Evolutionary conservation across 2,329 filamentous ascomycete species (phyloP).

Genomic region (Penicillium sp.): DNA sequence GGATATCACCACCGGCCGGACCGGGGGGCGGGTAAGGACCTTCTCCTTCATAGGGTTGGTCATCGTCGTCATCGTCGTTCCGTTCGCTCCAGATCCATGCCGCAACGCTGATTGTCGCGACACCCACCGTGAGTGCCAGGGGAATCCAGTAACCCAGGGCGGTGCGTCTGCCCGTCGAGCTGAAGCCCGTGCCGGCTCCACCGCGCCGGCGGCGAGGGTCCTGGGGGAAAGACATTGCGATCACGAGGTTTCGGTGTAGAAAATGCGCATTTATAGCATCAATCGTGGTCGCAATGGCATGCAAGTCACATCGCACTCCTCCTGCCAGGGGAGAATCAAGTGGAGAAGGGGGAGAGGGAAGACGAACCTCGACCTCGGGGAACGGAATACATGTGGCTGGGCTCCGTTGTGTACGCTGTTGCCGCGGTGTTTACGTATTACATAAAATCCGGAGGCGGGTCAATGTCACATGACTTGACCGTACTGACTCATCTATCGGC

Average conservation of each 20-base stretch:
- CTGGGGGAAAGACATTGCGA: slow-evolving; percentile 42
- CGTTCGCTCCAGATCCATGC: slow-evolving; percentile 95
- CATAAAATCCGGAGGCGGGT: slow-evolving; percentile 25
- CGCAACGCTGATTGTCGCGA: slow-evolving; percentile 80
- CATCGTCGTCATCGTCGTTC: slow-evolving; percentile 67
- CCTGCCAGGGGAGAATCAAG: slow-evolving; percentile 13
- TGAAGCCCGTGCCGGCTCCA: slow-evolving; percentile 41
- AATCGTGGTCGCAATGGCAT: slow-evolving; percentile 23
- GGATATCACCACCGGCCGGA: slow-evolving; percentile 24
- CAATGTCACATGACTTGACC: background rate
- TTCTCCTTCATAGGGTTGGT: slow-evolving; percentile 44
- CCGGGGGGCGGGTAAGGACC: slow-evolving; percentile 25
- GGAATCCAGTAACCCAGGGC: slow-evolving; percentile 77
- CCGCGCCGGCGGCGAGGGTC: slow-evolving; percentile 40
- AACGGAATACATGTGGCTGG: slow-evolving; percentile 43
- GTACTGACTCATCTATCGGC: slow-evolving; percentile 23
- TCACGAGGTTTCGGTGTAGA: slow-evolving; percentile 22
- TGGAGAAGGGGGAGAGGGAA: slow-evolving; percentile 22
- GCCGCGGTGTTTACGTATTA: slow-evolving; percentile 30
- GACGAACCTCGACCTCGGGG: slow-evolving; percentile 36
- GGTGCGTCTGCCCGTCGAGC: slow-evolving; percentile 42
- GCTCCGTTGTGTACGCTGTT: slow-evolving; percentile 24
- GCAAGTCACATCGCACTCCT: slow-evolving; percentile 35
- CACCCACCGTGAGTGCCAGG: slow-evolving; percentile 78
- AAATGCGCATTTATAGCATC: slow-evolving; percentile 26